Evolutionary conservation across 495 filamentous ascomycete genomes (phyloP), one percentile per base, ranked within the genome.

Genomic region (Evansstolkia leycettana): DNA sequence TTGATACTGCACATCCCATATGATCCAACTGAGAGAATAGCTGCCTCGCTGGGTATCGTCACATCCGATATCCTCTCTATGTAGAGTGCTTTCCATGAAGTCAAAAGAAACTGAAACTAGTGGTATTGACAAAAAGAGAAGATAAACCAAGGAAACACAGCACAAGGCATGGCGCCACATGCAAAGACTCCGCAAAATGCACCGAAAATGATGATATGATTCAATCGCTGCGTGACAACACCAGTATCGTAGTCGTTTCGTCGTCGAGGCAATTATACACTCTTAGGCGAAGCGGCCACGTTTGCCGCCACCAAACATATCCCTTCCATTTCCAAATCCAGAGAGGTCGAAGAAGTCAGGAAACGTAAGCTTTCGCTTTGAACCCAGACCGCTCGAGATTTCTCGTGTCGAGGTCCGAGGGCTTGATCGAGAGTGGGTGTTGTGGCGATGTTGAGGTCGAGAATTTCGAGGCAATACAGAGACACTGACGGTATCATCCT

Each of bases 321-420:
- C 84, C 41, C 76, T 75, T 9, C 69, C 67, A 40, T 80, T 72
- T 16, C 72, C 66, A 25, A 83, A 42, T 27, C 69, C 72, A 5
- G 73, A 74, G n/a, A 94, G 54, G 42, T 90, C 84, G 43, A 92
- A 93, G 40, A 87, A 78, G 38, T 94, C 87, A 2, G 72, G 71
- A 25, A 86, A 71, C 28, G 80, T 75, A 39, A 82, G 64, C 45
- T 82, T 78, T 11, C 87, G 72, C 58, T 94, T 94, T 17, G 79
- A 79, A 0, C 87, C 85, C 48, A 70, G 12, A 67, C 72, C 31
- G 72, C 65, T 40, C 45, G 58, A 44, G 32, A 58, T 36, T 43
- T 55, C 43, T 45, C 61, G 54, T n/a, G 58, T 46, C 1, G 62
- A 46, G 31, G 55, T 48, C 38, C 76, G 61, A 20, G 54, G 44